Evolutionary conservation across 2,329 filamentous ascomycete species (phyloP), one percentile per base, ranked within the genome.

Genomic region (Torrubiella hemipterigena): DNA sequence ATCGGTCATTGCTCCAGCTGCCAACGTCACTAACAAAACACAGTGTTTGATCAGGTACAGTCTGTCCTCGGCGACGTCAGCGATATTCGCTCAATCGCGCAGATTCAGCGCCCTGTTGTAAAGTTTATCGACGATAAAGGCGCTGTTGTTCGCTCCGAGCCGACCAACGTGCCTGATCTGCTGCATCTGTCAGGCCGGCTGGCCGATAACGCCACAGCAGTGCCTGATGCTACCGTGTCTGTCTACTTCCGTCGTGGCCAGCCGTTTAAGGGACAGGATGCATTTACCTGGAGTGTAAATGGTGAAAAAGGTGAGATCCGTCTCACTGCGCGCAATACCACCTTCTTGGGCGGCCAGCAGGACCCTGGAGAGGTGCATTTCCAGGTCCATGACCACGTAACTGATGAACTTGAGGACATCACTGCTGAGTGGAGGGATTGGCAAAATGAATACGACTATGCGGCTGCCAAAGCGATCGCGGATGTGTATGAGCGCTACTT

Each of bases 401-500:
- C 52, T 1, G 59, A 62, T 18, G 40, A 57, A 13, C 51, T 69
- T 1, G 56, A 65, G 10, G 39, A 53, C 4, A 45, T 70, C 0
- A 41, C 54, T 1, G 63, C 61, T 52, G 47, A 54, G 7, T 72
- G 61, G 54, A 48, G 54, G 11, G 58, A 59, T 4, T 66, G 60
- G 50, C 64, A 65, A 42, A 52, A 59, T 9, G 55, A 60, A 9
- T 36, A 9, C 72, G 13, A 59, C 65, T 0, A 21, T 58, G 1
- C 41, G 51, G 4, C 59, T 57, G 1, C 56, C 65, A 31, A 67
- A 62, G n/a, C n/a, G 39, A 63, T 77, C 17, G 73, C 60, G 0
- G 58, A 57, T 14, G 41, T 74, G 1, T 78, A 77, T 49, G 73
- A 79, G 41, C 58, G 55, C 2, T 73, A 63, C 51, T 65, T 66